Percentiles rank a stretch among this genome's conserved stretches.
These are phyloP conservation scores for Neofusicoccum ribis DNA, from an alignment of 2,329 filamentous ascomycete genomes.

Conservation along the genomic window DNA sequence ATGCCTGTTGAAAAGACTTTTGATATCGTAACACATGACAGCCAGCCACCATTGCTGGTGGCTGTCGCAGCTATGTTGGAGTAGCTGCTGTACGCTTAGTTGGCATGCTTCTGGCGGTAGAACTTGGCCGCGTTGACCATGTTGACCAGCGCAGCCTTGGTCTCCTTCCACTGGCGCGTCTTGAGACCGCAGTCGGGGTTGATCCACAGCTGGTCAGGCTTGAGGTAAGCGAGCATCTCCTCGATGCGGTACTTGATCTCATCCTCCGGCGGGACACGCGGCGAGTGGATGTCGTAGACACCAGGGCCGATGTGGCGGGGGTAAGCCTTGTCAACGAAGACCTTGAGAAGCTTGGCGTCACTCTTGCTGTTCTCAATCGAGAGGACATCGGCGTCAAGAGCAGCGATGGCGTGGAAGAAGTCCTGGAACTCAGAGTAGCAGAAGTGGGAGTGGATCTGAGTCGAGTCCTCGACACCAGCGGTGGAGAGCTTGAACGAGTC, in stretches of 20 bases:
- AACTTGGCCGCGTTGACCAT: constrained; percentile 98
- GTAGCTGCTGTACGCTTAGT: constrained; percentile 41
- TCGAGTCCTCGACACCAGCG: constrained; percentile 88
- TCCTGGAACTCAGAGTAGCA: constrained; percentile 99
- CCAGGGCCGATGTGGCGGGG: constrained; percentile 97
- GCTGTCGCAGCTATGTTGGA: constrained; percentile 20
- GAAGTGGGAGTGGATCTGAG: constrained; percentile 99
- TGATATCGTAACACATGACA: constrained; percentile 22
- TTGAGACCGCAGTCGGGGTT: constrained; percentile 99
- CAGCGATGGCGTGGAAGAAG: constrained; percentile 99
- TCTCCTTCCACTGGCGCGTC: constrained; percentile 98
- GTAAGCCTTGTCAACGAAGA: constrained; percentile 97
- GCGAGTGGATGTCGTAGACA: constrained; percentile 99
- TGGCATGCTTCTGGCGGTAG: constrained; percentile 87
- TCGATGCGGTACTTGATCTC: constrained; percentile 97
- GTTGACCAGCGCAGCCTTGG: constrained; percentile 92
- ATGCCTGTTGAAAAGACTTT: constrained; percentile 22
- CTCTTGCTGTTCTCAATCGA: constrained; percentile 99
- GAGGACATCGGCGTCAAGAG: constrained; percentile 95
- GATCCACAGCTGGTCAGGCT: constrained; percentile 98
- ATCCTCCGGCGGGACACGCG: constrained; percentile 92
- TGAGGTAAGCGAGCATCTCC: constrained; percentile 96
- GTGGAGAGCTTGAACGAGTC: constrained; percentile 97
- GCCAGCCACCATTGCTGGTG: background rate
- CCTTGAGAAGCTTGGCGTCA: constrained; percentile 97